These are phyloP conservation scores for Hansenula lynferdii DNA, from an alignment of 1,139 yeast species.

Conservation along the genomic window DNA sequence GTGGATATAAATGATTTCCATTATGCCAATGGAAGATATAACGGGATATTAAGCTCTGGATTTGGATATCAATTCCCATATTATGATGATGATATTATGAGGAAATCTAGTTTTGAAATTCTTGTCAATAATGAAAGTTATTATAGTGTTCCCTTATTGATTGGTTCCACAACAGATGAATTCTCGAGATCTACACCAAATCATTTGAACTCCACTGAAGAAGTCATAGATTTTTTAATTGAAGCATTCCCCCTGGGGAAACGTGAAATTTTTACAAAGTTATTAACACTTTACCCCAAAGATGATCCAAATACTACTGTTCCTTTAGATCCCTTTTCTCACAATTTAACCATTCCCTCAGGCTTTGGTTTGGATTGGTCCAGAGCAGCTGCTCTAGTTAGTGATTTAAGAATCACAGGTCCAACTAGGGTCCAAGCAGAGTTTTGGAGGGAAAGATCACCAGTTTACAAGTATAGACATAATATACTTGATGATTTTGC, in stretches of 20 bases:
- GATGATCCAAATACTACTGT: slow-evolving; percentile 4
- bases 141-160: slow-evolving; percentile 13
- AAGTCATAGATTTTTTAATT: neutral
- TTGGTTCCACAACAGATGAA: slow-evolving; percentile 20
- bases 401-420: slow-evolving; percentile 14
- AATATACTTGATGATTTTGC: slow-evolving; percentile 12
- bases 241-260: slow-evolving; percentile 4
- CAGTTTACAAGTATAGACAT: slow-evolving; percentile 17
- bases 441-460: slow-evolving; percentile 2
- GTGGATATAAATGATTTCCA: slow-evolving; percentile 8
- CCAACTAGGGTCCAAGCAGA: slow-evolving; percentile 11
- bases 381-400: slow-evolving; percentile 8
- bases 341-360: slow-evolving; percentile 1
- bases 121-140: slow-evolving; percentile 7
- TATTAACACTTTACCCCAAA: slow-evolving; percentile 4
- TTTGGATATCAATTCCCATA: slow-evolving; percentile 13
- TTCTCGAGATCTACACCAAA: slow-evolving; percentile 10
- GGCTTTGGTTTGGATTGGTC: slow-evolving; percentile 9
- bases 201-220: slow-evolving; percentile 3
- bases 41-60: slow-evolving; percentile 12
- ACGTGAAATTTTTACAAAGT: slow-evolving; percentile 2
- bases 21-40: too few species aligned
- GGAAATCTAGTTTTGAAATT: slow-evolving; percentile 10
- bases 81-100: slow-evolving; percentile 15
- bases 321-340: slow-evolving; percentile 12